Evolutionary conservation across 2,329 filamentous ascomycete genomes (phyloP).

Genomic region (Colletotrichum simmondsii): DNA sequence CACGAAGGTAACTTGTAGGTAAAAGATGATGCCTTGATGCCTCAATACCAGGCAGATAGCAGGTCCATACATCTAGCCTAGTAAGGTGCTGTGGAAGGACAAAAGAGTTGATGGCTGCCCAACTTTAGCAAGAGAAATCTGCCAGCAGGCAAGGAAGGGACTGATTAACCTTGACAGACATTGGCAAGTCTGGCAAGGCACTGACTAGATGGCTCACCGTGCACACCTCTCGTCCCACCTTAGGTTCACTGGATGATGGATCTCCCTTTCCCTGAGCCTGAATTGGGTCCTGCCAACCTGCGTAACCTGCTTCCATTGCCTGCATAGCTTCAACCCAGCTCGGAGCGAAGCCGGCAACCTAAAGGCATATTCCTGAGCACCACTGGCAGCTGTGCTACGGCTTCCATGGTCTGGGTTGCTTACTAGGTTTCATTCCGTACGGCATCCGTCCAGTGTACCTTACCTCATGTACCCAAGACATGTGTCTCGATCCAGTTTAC

Average conservation of each 20-base stretch:
- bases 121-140: not conserved
- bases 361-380: not conserved
- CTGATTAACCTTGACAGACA: not conserved
- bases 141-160: not conserved
- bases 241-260: constrained; percentile 1
- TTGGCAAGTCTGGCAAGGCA: not conserved
- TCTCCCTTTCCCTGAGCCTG: constrained; percentile 2
- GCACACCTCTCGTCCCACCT: constrained; percentile 20
- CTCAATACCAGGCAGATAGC: no score
- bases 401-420: not conserved
- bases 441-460: not conserved
- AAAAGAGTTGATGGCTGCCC: not conserved
- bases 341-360: constrained; percentile 10
- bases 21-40: no score
- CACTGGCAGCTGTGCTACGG: no score
- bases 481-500: not conserved
- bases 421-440: not conserved
- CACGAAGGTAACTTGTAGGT: no score
- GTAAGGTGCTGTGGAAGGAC: not conserved
- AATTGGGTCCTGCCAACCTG: not conserved
- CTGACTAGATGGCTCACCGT: constrained; percentile 15
- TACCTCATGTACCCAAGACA: not conserved
- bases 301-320: not conserved
- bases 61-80: not conserved
- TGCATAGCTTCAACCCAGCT: not conserved